A percentile compares a stretch with the other conserved stretches of the same genome.
Evolutionary conservation across 352 stramenopile genomes (phyloP).

Genomic region (Pythium pyrilobum): DNA sequence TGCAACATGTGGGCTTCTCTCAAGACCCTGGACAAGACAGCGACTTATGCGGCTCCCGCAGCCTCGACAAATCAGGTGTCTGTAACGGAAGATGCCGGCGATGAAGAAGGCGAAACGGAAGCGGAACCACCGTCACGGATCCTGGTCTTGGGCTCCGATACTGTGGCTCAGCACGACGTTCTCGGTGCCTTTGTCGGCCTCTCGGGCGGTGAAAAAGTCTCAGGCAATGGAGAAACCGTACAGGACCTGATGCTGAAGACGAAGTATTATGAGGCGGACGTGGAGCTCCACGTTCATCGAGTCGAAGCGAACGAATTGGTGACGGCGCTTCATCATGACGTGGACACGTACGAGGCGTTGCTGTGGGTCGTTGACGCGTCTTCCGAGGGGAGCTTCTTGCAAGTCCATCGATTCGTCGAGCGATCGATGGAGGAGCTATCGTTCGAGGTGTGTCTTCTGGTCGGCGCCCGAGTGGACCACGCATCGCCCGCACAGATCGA

Average conservation of each 20-base stretch:
- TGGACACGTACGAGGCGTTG: slow-evolving; percentile 21
- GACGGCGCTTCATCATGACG: slow-evolving; percentile 17
- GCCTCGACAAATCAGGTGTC: not conserved
- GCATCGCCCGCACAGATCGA: slow-evolving; percentile 16
- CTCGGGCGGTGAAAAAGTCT: not conserved
- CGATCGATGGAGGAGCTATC: slow-evolving; percentile 21
- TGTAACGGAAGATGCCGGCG: not conserved
- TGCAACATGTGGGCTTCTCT: slow-evolving; percentile 78
- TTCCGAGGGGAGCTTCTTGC: slow-evolving; percentile 13
- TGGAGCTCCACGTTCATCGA: slow-evolving; percentile 19
- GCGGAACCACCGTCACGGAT: slow-evolving; percentile 3
- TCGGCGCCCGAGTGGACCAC: slow-evolving; percentile 1
- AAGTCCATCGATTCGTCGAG: slow-evolving; percentile 22
- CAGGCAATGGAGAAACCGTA: not conserved
- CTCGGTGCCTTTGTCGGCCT: not conserved
- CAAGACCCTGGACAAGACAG: slow-evolving; percentile 23
- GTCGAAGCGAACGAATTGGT: slow-evolving; percentile 16
- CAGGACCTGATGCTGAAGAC: slow-evolving; percentile 9
- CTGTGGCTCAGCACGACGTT: slow-evolving; percentile 1
- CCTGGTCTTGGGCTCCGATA: slow-evolving; percentile 18
- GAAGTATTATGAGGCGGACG: slow-evolving; percentile 22
- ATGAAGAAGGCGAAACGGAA: not conserved
- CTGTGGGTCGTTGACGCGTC: slow-evolving; percentile 22
- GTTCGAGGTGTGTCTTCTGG: slow-evolving; percentile 22
- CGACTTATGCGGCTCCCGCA: not conserved